These are phyloP conservation scores for Botrytis tulipae DNA, from an alignment of 2,329 filamentous ascomycete species.

Conservation along the genomic window DNA sequence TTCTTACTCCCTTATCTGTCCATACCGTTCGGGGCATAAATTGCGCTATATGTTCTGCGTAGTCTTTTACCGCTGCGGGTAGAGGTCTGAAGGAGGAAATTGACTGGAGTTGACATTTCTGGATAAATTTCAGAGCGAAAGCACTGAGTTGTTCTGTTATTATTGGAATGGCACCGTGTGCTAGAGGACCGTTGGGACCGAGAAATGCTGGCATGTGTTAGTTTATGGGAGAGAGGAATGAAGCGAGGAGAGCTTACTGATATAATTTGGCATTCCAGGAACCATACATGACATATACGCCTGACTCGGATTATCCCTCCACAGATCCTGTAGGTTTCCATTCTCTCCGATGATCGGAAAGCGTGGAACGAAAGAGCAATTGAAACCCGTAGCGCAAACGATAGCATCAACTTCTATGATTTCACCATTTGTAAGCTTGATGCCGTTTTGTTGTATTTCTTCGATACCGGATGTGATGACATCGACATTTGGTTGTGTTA, in stretches of 20 bases:
- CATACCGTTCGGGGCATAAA: constrained; percentile 36
- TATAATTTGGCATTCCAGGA: constrained; percentile 32
- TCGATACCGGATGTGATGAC: constrained; percentile 49
- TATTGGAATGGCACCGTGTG: constrained; percentile 37
- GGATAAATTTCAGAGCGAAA: constrained; percentile 49
- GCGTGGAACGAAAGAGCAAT: constrained; percentile 33
- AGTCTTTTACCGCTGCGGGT: constrained; percentile 38
- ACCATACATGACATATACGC: constrained; percentile 39
- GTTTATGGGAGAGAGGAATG: too few species aligned
- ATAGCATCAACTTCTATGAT: constrained; percentile 40
- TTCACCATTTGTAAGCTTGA: constrained; percentile 43
- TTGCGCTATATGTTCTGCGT: constrained; percentile 34
- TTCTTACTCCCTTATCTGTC: constrained; percentile 20
- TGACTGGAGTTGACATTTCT: constrained; percentile 43
- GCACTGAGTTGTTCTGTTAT: constrained; percentile 49
- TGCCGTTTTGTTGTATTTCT: constrained; percentile 46
- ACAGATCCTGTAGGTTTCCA: constrained; percentile 26
- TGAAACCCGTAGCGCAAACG: constrained; percentile 41
- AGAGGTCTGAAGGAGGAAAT: constrained; percentile 45
- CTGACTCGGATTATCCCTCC: constrained; percentile 35
- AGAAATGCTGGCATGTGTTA: constrained; percentile 29
- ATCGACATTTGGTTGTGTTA: constrained; percentile 50
- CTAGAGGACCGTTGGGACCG: constrained; percentile 38
- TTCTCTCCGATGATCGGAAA: constrained; percentile 32
- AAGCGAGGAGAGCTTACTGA: constrained; percentile 18